Evolutionary conservation across 1,139 yeast genomes (phyloP).

Genomic region (Zygosaccharomyces pseudobailii): DNA sequence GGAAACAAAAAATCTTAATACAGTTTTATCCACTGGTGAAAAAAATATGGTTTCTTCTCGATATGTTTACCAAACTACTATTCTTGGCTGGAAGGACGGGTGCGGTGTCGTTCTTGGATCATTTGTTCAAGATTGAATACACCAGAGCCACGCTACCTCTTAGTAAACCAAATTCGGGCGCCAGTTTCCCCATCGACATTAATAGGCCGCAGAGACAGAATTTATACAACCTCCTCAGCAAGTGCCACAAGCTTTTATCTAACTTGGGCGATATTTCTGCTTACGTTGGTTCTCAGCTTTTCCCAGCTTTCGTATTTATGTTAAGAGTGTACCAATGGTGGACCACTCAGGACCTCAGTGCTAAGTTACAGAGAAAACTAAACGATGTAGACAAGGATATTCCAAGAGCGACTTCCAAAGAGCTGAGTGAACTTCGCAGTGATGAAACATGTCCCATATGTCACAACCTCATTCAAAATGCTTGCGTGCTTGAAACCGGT

Average conservation of each 20-base stretch:
- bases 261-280: constrained; percentile 43
- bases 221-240: constrained; percentile 39
- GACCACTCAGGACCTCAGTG: constrained; percentile 73
- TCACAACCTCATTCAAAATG: constrained; percentile 57
- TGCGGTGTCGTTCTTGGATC: constrained; percentile 61
- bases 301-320: constrained; percentile 81
- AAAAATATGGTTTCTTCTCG: constrained; percentile 44
- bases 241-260: constrained; percentile 35
- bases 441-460: constrained; percentile 66
- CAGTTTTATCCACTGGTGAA: constrained; percentile 54
- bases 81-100: constrained; percentile 66
- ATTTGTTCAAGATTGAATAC: constrained; percentile 59
- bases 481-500: constrained; percentile 89
- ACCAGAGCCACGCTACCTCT: constrained; percentile 57
- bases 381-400: constrained; percentile 46
- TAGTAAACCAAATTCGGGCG: too few relatives aligned
- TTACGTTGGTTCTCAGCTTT: constrained; percentile 42
- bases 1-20: constrained; percentile 34
- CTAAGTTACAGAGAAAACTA: constrained; percentile 52
- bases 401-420: constrained; percentile 40
- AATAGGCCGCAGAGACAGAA: constrained; percentile 51
- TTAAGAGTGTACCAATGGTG: constrained; percentile 94
- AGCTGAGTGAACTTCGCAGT: constrained; percentile 31
- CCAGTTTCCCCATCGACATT: constrained; percentile 5
- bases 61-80: constrained; percentile 57